Base-by-base conservation (phyloP, 2,329 filamentous ascomycete genomes). In the Domatiomyces catenatus region DNA sequence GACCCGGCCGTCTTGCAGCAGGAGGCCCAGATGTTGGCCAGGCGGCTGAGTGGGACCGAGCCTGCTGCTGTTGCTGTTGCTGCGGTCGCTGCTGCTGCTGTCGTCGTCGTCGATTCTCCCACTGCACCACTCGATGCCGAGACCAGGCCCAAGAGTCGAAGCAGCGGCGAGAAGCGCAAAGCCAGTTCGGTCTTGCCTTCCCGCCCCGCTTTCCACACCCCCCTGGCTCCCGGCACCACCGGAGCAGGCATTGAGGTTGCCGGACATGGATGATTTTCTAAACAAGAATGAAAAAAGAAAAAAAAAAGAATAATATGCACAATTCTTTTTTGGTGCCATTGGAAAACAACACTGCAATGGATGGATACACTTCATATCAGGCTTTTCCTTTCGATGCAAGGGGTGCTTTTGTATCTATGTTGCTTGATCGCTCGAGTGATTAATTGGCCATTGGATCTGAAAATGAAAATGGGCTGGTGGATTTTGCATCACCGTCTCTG, bases 1-100 rank as follows among this genome's bases (percentile, higher is more conserved):
- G 75, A 75, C 56, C 71, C 73, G 52, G 71, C 76, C 46, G 72
- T 72, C 59, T 68, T 85, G 50, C 63, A 71, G 52, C 60, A 67
- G 22, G 75, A 79, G 59, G 72, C 69, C n/a, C 66, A 66, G 45
- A 62, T 62, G 49, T 58, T 75, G 45, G 59, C 66, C 61, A 15
- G 12, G 10, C 32, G 12, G 32, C 10, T 39, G 32, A 39, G 10
- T 36, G 55, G 53, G n/a, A 12, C 49, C 3, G 32, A 39, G 2
- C 10, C 32, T 5, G 32, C 12, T 15, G 51, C n/a, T 52, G 22
- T 4, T 52, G 10, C n/a, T n/a, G n/a, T n/a, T n/a, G n/a, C n/a
- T n/a, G n/a, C n/a, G n/a, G n/a, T n/a, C n/a, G n/a, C n/a, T n/a
- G n/a, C n/a, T n/a, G n/a, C n/a, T n/a, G n/a, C n/a, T n/a, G n/a